These are phyloP conservation scores for Globisporangium paddicum DNA, from an alignment of 352 stramenopile genomes.

Conservation along the genomic window DNA sequence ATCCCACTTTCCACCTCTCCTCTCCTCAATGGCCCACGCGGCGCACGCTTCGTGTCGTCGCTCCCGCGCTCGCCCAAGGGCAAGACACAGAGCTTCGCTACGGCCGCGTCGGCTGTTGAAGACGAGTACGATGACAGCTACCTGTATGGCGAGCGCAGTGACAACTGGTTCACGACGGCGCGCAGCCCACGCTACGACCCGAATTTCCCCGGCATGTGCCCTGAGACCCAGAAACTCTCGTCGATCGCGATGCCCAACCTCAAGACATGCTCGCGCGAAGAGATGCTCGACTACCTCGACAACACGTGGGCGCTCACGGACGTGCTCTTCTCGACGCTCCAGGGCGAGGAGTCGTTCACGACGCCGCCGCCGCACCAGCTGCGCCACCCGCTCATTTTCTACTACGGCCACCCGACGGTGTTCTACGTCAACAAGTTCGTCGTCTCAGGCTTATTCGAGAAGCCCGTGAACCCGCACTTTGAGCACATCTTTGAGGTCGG, in stretches of 20 bases:
- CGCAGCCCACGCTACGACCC: conserved; percentile 51
- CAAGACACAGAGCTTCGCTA: conserved; percentile 11
- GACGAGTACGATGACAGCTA: conserved; percentile 47
- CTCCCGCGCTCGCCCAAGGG: conserved; percentile 10
- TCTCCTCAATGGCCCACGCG: background rate
- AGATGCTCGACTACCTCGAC: conserved; percentile 94
- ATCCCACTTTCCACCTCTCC: conserved; percentile 1
- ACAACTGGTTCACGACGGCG: conserved; percentile 73
- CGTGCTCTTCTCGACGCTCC: conserved; percentile 90
- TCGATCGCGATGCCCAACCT: conserved; percentile 86
- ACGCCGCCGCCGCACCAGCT: conserved; percentile 90
- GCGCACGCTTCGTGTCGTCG: conserved; percentile 7
- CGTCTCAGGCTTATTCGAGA: conserved; percentile 84
- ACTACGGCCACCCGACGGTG: conserved; percentile 95
- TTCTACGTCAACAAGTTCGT: conserved; percentile 98
- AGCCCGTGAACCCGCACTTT: conserved; percentile 91
- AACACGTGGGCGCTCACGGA: conserved; percentile 95
- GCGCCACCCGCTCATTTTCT: conserved; percentile 97
- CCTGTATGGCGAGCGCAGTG: conserved; percentile 50
- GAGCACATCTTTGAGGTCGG: conserved; percentile 96
- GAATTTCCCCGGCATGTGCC: conserved; percentile 51
- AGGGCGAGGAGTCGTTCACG: conserved; percentile 89
- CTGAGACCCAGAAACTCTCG: conserved; percentile 32
- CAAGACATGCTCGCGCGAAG: conserved; percentile 64
- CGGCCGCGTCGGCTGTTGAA: conserved; percentile 19